Conservation (phyloP, 1,284 basidiomycete genomes). For the Austroboletus rostrupii region DNA sequence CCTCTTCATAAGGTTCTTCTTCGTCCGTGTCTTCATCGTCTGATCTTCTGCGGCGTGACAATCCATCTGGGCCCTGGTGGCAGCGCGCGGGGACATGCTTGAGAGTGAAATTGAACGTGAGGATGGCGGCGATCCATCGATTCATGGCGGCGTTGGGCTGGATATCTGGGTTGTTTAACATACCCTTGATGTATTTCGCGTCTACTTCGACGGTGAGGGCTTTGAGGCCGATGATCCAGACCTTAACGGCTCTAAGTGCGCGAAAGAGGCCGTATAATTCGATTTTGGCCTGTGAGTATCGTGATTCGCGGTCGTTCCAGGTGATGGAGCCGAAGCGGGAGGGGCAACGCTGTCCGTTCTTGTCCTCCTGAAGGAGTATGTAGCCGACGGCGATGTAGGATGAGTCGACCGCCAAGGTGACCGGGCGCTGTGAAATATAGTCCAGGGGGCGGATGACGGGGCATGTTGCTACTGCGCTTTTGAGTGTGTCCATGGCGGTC, state of each 20-base stretch:
- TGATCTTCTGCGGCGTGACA: background rate
- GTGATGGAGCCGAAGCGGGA: slow-evolving; percentile 35
- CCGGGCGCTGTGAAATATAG: slow-evolving; percentile 22
- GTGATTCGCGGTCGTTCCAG: slow-evolving; percentile 32
- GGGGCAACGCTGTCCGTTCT: slow-evolving; percentile 13
- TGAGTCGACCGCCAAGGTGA: slow-evolving; percentile 37
- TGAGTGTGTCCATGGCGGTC: slow-evolving; percentile 26
- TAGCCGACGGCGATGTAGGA: slow-evolving; percentile 32
- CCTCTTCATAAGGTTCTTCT: background rate
- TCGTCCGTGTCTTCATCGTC: background rate
- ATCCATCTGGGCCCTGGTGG: background rate
- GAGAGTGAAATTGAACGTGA: slow-evolving; percentile 33
- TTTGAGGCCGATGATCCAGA: background rate
- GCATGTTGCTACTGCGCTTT: no score
- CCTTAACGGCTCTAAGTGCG: slow-evolving; percentile 3
- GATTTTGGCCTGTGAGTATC: slow-evolving; percentile 40
- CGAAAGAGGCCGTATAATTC: slow-evolving; percentile 39
- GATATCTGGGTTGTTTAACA: slow-evolving; percentile 1
- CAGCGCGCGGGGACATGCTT: background rate
- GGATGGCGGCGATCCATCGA: slow-evolving; percentile 37
- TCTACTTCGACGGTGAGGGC: background rate
- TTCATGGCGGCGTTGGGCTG: slow-evolving; percentile 36
- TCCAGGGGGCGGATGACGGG: slow-evolving; percentile 31
- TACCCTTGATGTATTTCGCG: background rate
- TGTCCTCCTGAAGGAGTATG: slow-evolving; percentile 30